Evolutionary conservation across 2,329 filamentous ascomycete genomes (phyloP).

Genomic region (Rutstroemia sp.): DNA sequence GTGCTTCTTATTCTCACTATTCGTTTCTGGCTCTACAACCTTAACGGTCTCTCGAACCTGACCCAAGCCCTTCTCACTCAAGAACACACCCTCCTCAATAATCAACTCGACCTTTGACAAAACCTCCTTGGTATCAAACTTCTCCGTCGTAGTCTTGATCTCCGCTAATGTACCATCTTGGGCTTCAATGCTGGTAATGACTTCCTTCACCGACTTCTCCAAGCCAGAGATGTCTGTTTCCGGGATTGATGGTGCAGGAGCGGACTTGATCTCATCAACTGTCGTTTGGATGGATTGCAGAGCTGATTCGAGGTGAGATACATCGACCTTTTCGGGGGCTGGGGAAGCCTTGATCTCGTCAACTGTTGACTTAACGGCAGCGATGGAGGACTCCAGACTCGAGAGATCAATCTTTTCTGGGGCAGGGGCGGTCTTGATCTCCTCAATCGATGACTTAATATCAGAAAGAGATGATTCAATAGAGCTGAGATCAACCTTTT

Average conservation of each 20-base stretch:
- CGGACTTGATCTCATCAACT: conserved; percentile 13
- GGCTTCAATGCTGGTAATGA: conserved; percentile 7
- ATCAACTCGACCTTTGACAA: conserved; percentile 7
- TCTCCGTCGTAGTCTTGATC: conserved; percentile 21
- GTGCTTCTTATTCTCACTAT: too few species aligned
- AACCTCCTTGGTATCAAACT: conserved; percentile 13
- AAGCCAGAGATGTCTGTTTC: conserved; percentile 15
- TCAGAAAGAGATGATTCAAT: conserved; percentile 13
- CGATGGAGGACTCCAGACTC: conserved; percentile 13
- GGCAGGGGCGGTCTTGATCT: conserved; percentile 7
- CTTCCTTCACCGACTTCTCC: conserved; percentile 13
- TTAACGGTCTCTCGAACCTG: conserved; percentile 3
- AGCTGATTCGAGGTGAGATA: conserved; percentile 11
- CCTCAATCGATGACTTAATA: conserved; percentile 11
- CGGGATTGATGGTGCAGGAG: conserved; percentile 8
- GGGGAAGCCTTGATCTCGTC: conserved; percentile 10
- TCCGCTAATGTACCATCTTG: conserved; percentile 12
- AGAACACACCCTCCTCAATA: conserved; percentile 1
- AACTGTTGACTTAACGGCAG: conserved; percentile 15
- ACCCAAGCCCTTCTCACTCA: conserved; percentile 4
- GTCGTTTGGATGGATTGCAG: conserved; percentile 14
- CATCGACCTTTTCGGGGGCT: conserved; percentile 14
- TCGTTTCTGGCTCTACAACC: not conserved
- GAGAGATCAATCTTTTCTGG: conserved; percentile 15
- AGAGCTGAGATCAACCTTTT: conserved; percentile 11